Base-by-base conservation (phyloP, 164 flowering plant species). In the Nymphaea colorata region DNA sequence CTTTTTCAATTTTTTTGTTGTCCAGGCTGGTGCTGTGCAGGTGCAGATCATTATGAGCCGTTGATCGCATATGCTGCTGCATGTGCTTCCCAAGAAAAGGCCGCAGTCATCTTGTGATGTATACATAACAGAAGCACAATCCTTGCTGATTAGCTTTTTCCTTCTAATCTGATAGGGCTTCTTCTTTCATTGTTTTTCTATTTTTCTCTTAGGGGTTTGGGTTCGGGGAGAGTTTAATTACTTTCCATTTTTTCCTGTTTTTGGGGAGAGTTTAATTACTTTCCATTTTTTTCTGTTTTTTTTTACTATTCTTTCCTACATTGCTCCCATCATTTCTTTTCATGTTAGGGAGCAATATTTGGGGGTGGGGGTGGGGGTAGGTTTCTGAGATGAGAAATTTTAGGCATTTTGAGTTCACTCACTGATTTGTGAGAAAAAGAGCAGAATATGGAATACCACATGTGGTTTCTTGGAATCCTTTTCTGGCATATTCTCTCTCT, bases 1-100 rank as follows among this genome's bases (percentile, higher is more conserved):
- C 36, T 47, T 47, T 47, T 47, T 47, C 12, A 14, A 14, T 7
- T 61, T 61, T 2, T 61, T 7, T 6, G 41, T 6, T 8, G 44
- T n/a, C 4, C 83, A 89, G 93, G 92, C 68, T 90, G 93, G 91
- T 87, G 96, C 69, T 90, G 93, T 42, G 96, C 85, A 2, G 96
- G 93, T 64, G 96, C 81, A 62, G 96, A 90, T 72, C 96, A 90
- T 71, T 90, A 90, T 62, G 96, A 90, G 72, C 96, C 96, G 64
- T 74, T 90, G 70, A 81, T 90, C 65, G 91, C 96, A 11, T 79
- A 78, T 79, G 79, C 85, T 44, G 80, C 80, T 44, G 63, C 77
- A 3, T 12, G 67, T 43, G 73, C 78, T n/a, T 82, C 89, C 25
- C 81, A 72, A 67, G 91, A 90, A 74, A 90, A 88, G 69, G 90